A percentile compares a stretch with the other conserved stretches of the same genome.
phyloP scores from a whole-genome alignment of 1,284 basidiomycete genomes.

The Fomitopsis schrenkii region DNA sequence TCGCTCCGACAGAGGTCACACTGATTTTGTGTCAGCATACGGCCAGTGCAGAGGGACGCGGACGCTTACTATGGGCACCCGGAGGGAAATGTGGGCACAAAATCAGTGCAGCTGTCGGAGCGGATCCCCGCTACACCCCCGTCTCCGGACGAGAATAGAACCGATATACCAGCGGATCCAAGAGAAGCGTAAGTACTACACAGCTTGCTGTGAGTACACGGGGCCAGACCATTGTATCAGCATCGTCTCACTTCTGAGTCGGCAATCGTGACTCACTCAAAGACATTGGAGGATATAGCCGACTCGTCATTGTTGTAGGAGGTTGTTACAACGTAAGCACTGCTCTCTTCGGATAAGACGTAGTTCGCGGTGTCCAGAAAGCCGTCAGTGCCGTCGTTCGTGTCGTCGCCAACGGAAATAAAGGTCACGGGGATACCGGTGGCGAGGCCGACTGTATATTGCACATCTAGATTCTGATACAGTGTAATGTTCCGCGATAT shows the following conservation, averaged over 20 bases:
- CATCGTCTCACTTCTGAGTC: conserved; percentile 15
- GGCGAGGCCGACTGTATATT: conserved; percentile 58
- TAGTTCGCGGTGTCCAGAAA: conserved; percentile 24
- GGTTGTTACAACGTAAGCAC: conserved; percentile 49
- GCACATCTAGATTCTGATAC: conserved; percentile 50
- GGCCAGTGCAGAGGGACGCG: conserved; percentile 4
- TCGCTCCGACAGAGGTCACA: conserved; percentile 61
- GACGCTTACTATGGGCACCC: conserved; percentile 47
- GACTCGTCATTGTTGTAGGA: conserved; percentile 24
- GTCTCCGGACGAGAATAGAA: conserved; percentile 68
- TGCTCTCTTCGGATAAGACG: conserved; percentile 30
- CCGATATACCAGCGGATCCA: conserved; percentile 55
- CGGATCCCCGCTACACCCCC: conserved; percentile 63
- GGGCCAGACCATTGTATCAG: neutral
- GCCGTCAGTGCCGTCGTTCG: conserved; percentile 17
- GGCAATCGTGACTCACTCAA: conserved; percentile 38
- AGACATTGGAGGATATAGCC: conserved; percentile 35
- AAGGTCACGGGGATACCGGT: conserved; percentile 27
- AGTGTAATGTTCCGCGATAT: neutral
- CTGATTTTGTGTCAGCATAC: conserved; percentile 31
- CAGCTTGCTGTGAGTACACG: conserved; percentile 22
- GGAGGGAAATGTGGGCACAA: conserved; percentile 69
- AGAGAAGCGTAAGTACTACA: conserved; percentile 63
- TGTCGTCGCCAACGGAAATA: conserved; percentile 41
- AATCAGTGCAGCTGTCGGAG: conserved; percentile 39